Conservation (phyloP, 2,329 filamentous ascomycete species). For the Bipolaris gigantea region DNA sequence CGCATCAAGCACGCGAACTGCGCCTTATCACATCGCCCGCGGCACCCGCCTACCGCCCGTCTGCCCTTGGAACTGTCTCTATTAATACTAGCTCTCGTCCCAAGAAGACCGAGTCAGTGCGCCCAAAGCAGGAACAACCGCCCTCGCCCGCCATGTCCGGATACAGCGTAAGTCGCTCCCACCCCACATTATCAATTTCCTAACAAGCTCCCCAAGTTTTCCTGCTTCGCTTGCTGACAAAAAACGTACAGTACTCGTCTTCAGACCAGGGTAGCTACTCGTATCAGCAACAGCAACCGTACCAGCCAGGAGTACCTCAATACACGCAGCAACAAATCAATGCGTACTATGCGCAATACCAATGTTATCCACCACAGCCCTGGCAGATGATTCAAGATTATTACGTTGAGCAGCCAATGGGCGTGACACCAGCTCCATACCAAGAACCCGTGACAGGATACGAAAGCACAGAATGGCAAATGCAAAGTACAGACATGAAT, state of each 20-base stretch:
- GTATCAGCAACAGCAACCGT: constrained; percentile 15
- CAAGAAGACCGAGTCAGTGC: constrained; percentile 11
- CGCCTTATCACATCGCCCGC: constrained; percentile 13
- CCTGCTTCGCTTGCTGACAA: neutral
- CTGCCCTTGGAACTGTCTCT: constrained; percentile 1
- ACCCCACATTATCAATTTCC: neutral
- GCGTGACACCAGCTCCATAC: constrained; percentile 9
- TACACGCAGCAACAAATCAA: constrained; percentile 40
- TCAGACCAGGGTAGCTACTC: constrained; percentile 25
- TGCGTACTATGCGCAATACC: constrained; percentile 36
- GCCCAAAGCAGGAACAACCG: constrained; percentile 23
- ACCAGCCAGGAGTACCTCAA: constrained; percentile 26
- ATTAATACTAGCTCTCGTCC: constrained; percentile 10
- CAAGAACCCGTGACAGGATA: constrained; percentile 16
- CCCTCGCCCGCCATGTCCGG: constrained; percentile 30
- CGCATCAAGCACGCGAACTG: constrained; percentile 12
- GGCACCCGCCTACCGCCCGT: constrained; percentile 20
- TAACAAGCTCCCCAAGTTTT: neutral
- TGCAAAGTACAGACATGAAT: constrained; percentile 7
- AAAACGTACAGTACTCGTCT: constrained; percentile 21
- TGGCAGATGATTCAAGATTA: constrained; percentile 33
- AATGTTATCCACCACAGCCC: constrained; percentile 34
- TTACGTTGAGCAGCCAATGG: constrained; percentile 18
- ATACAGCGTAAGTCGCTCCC: constrained; percentile 22
- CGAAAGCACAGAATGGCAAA: constrained; percentile 15